Percentiles rank a stretch among this genome's conserved stretches.
Evolutionary conservation across 2,329 filamentous ascomycete species (phyloP).

Genomic region (Pseudonectria foliicola): DNA sequence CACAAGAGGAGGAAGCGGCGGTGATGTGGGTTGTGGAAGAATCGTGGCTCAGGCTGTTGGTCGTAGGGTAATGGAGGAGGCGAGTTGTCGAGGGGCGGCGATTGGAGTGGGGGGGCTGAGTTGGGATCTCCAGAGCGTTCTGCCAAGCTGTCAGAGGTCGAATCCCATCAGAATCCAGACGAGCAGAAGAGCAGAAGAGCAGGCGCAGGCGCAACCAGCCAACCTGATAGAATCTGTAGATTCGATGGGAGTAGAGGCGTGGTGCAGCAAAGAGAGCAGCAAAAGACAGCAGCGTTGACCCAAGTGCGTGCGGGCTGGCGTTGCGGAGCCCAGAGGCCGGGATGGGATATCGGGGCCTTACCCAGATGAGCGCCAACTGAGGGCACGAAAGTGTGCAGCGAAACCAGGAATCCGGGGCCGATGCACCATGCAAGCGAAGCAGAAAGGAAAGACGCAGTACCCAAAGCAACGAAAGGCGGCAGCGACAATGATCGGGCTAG

Average conservation of each 20-base stretch:
- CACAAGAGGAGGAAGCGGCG: conserved; percentile 6
- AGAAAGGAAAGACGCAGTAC: neutral
- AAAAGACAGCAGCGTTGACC: too few relatives aligned
- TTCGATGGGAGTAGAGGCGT: too few relatives aligned
- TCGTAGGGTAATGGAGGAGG: conserved; percentile 7
- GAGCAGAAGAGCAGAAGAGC: conserved; percentile 6
- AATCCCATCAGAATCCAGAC: conserved; percentile 13
- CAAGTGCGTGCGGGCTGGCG: neutral
- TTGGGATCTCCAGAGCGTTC: conserved; percentile 22
- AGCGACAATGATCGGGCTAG: neutral
- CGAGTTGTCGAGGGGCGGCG: conserved; percentile 4
- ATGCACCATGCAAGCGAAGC: neutral
- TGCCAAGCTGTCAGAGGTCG: conserved; percentile 20
- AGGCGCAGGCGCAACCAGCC: neutral
- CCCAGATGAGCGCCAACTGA: neutral
- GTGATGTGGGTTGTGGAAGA: conserved; percentile 8
- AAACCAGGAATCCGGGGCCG: too few relatives aligned
- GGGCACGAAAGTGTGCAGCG: too few relatives aligned
- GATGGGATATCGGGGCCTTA: neutral
- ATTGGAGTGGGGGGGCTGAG: conserved; percentile 15
- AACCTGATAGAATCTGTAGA: too few relatives aligned
- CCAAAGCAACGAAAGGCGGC: too few relatives aligned
- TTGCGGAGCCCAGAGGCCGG: neutral
- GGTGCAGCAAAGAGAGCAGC: too few relatives aligned
- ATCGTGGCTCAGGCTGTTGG: conserved; percentile 1